phyloP scores from a whole-genome alignment of 169 alveolate genomes.

The Eimeria maxima region DNA sequence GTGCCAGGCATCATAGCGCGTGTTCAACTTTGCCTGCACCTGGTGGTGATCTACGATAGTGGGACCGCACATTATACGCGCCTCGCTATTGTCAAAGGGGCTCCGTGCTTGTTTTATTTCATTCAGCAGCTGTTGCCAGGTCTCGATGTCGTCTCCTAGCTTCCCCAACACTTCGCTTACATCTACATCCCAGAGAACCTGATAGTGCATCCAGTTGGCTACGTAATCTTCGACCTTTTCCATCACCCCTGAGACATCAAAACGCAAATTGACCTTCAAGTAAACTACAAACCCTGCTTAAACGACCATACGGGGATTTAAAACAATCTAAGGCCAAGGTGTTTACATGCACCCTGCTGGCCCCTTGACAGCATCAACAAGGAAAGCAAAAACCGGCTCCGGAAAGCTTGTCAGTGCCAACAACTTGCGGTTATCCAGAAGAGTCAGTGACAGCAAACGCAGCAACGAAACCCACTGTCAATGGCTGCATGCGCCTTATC shows the following conservation, averaged over 20 bases:
- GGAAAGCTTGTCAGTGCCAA: not conserved
- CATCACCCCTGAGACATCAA: constrained; percentile 21
- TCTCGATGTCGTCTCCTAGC: constrained; percentile 95
- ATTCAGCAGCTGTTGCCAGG: constrained; percentile 97
- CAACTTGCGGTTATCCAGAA: not conserved
- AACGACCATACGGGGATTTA: not conserved
- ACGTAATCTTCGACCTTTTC: constrained; percentile 92
- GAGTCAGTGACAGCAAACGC: not conserved
- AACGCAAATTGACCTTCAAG: not conserved
- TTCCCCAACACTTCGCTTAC: constrained; percentile 91
- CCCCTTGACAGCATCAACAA: not conserved
- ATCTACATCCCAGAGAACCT: constrained; percentile 97
- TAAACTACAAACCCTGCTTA: too few relatives aligned
- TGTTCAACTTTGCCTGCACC: constrained; percentile 90
- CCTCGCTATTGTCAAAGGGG: constrained; percentile 96
- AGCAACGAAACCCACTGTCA: constrained; percentile 12
- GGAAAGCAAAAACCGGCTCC: not conserved
- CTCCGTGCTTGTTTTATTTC: constrained; percentile 95
- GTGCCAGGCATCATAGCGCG: constrained; percentile 97
- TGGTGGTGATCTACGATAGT: constrained; percentile 95
- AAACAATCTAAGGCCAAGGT: not conserved
- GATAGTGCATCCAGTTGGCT: constrained; percentile 97
- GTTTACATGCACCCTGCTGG: not conserved
- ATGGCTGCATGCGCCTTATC: constrained; percentile 65
- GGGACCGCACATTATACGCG: constrained; percentile 96